Percentiles rank a stretch among this genome's conserved stretches.
These are phyloP conservation scores for Knoxdaviesia proteae DNA, from an alignment of 2,329 filamentous ascomycete genomes.

Conservation along the genomic window DNA sequence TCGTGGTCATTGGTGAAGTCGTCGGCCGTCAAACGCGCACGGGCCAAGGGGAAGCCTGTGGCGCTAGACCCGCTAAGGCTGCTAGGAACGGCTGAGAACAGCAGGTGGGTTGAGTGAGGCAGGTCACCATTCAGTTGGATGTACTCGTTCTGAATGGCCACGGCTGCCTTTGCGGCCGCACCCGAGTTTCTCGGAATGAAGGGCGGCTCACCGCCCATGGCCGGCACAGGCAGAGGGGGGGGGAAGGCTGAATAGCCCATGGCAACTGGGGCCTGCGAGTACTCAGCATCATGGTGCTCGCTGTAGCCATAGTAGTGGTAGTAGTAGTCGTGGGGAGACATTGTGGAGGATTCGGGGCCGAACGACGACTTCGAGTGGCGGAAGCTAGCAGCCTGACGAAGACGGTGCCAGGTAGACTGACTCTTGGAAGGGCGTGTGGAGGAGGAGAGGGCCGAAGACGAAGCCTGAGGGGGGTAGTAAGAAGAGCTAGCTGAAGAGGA, in stretches of 20 bases:
- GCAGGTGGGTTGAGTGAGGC: constrained; percentile 1
- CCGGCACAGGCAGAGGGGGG: constrained; percentile 20
- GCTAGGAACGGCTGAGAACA: constrained; percentile 1
- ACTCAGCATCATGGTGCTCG: background rate
- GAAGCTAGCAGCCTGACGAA: constrained; percentile 29
- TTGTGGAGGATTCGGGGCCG: constrained; percentile 15
- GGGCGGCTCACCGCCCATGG: constrained; percentile 31
- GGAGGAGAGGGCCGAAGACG: no score
- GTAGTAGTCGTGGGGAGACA: constrained; percentile 11
- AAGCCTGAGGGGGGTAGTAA: no score
- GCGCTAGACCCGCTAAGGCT: constrained; percentile 4
- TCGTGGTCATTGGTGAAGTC: constrained; percentile 33
- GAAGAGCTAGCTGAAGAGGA: no score
- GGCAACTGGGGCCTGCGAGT: no score
- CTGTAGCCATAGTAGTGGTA: constrained; percentile 3
- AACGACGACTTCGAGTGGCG: constrained; percentile 25
- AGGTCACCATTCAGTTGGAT: constrained; percentile 8
- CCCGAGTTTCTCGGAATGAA: constrained; percentile 38
- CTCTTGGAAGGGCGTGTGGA: no score
- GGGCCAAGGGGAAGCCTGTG: constrained; percentile 7
- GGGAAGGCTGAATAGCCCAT: constrained; percentile 2
- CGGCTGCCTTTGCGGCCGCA: constrained; percentile 39
- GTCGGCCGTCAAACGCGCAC: constrained; percentile 16
- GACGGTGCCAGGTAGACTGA: constrained; percentile 27
- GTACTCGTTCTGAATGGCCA: constrained; percentile 35